Evolutionary conservation across 176 grass and related monocot species (phyloP), one percentile per base, ranked within the genome.

Genomic region (Oryza glumipatula): DNA sequence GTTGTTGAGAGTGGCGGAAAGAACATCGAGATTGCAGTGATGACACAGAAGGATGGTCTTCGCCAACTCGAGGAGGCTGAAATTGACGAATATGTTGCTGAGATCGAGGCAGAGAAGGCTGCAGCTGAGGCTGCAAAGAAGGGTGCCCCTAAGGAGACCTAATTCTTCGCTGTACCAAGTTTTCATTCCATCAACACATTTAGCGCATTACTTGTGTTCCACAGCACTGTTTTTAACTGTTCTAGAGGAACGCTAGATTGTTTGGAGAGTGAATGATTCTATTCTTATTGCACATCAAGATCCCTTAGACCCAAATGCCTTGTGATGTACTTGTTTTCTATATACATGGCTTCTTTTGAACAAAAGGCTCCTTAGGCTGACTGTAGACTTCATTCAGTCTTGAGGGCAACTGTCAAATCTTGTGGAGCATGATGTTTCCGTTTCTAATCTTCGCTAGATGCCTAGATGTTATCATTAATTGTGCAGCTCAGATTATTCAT

Each of bases 71-170:
- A 98, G 58, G 93, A 95, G 72, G 70, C 89, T 66, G 81, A 94
- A 78, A 90, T 94, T 43, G 91, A 95, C 70, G 91, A 88, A 67
- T 94, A 94, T 65, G 93, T 94, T 88, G 93, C 91, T 13, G 93
- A 92, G 74, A 90, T 95, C 46, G 93, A 95, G 81, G 93, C 84
- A 30, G 91, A 98, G 85, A 94, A 98, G 84, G 91, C 93, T 43
- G 93, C 96, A 54, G 96, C 96, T 2, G 96, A 90, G 72, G 89
- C 93, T 87, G 88, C 89, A 43, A 95, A 92, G 93, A 92, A 95
- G 64, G 88, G 86, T 72, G 84, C 74, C 61, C 60, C 47, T 0
- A 89, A 82, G 80, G 89, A 89, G 35, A 75, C 85, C n/a, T 98
- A 76, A 85, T 73, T 39, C 28, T 30, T 24, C 41, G 19, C 58